Evolutionary conservation across 2,329 filamentous ascomycete species (phyloP).

Genomic region (Zarea fungicola): DNA sequence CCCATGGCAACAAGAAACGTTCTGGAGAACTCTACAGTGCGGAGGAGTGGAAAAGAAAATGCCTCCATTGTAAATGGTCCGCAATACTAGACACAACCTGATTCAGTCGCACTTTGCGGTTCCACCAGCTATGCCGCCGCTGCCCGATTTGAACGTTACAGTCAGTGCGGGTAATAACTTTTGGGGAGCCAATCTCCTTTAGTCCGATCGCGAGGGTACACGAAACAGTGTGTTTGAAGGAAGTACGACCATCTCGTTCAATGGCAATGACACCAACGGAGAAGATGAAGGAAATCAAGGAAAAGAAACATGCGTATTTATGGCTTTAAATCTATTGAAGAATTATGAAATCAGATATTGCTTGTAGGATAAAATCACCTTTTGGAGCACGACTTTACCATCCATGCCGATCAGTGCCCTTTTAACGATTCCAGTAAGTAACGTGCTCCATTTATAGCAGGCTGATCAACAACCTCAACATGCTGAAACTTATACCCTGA

Average conservation of each 20-base stretch:
- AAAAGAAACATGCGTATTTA: too few relatives aligned
- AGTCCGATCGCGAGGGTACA: constrained; percentile 7
- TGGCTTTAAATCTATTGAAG: too few relatives aligned
- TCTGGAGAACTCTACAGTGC: constrained; percentile 1
- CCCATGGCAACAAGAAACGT: constrained; percentile 3
- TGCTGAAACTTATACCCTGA: constrained; percentile 16
- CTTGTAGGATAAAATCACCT: too few relatives aligned
- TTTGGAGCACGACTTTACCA: too few relatives aligned
- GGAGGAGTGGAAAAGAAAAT: constrained; percentile 1
- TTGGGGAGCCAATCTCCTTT: constrained; percentile 8
- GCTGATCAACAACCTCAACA: constrained; percentile 14
- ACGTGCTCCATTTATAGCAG: constrained; percentile 16
- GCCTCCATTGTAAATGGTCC: neutral
- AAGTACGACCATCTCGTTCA: neutral
- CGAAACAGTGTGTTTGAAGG: constrained; percentile 3
- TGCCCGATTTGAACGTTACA: constrained; percentile 13
- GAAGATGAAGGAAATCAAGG: too few relatives aligned
- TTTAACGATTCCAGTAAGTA: neutral
- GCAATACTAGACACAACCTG: constrained; percentile 4
- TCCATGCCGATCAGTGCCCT: neutral
- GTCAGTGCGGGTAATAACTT: constrained; percentile 11
- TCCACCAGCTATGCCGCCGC: constrained; percentile 2
- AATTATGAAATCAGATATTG: too few relatives aligned
- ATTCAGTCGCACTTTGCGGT: too few relatives aligned
- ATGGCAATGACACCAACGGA: neutral